Evolutionary conservation across 805 yeast species (phyloP), one percentile per base, ranked within the genome.

Genomic region (Candida nanaspora): DNA sequence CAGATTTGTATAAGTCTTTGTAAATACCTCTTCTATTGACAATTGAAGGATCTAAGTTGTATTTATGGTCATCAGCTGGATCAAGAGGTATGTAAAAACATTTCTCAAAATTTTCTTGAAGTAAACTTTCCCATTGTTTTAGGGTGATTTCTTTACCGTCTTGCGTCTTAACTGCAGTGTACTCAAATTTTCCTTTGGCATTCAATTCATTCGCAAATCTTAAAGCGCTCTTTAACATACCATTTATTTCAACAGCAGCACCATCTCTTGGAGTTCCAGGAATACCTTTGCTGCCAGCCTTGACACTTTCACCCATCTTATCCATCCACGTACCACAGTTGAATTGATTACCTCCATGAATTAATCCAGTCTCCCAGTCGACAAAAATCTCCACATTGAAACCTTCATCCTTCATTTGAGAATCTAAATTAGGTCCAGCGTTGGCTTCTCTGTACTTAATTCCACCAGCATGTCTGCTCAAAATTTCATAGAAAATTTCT

Each of bases 271-370:
- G 98, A 0, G 98, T 91, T 2, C 98, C 98, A 1, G 98, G 98
- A 28, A 76, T 68, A n/a, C 98, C 98, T 50, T 82, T 84, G 44
- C 78, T 81, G 1, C 83, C 82, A 0, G 98, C 96, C 41, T 63
- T 70, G 28, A 62, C 78, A 54, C 95, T 85, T 65, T 93, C 98
- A 21, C 98, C 98, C 98, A 91, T 91, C 65, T 91, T 91, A 63
- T 91, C 98, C 96, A 89, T 91, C 98, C 98, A 91, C 0, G 98
- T 93, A 19, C 98, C 98, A 66, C 98, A 91, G 57, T 91, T 91
- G 59, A 65, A 77, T 60, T 85, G 95, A 37, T 86, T 85, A 2
- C 98, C 98, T 35, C 98, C 98, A 59, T 78, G 83, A 4, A 89
- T 67, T 25, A 93, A 65, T 1, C 98, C 98, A 11, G 85, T 88